These are phyloP conservation scores for Fagopyrum tataricum DNA, from an alignment of 148 eudicot species.

Conservation along the genomic window DNA sequence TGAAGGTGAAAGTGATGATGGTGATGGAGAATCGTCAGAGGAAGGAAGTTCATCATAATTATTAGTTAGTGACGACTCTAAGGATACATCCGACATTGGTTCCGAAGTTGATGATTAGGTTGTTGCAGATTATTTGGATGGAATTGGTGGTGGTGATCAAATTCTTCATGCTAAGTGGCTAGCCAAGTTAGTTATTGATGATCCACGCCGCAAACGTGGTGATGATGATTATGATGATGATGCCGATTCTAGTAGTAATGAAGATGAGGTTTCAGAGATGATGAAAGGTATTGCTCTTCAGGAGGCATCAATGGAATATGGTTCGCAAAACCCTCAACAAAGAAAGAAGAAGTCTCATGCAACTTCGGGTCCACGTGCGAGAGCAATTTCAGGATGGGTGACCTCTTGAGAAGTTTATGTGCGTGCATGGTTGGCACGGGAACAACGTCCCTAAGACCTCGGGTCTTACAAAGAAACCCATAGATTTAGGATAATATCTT, in stretches of 20 bases:
- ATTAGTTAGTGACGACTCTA: slow-evolving; percentile 58
- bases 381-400: too few relatives aligned
- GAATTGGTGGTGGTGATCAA: slow-evolving; percentile 60
- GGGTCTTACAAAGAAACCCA: too few relatives aligned
- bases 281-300: slow-evolving; percentile 74
- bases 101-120: slow-evolving; percentile 87
- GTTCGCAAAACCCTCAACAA: slow-evolving; percentile 37
- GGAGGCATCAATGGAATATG: slow-evolving; percentile 81
- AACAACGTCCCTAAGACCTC: too few relatives aligned
- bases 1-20: slow-evolving; percentile 45
- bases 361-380: slow-evolving; percentile 20
- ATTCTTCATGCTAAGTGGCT: slow-evolving; percentile 54
- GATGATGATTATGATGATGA: slow-evolving; percentile 40
- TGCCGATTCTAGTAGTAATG: slow-evolving; percentile 33
- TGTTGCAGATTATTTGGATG: slow-evolving; percentile 78
- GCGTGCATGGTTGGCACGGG: too few relatives aligned
- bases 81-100: slow-evolving; percentile 44
- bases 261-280: slow-evolving; percentile 50
- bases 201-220: slow-evolving; percentile 12
- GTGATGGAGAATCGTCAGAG: slow-evolving; percentile 35
- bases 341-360: slow-evolving; percentile 36
- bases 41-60: slow-evolving; percentile 49
- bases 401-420: too few relatives aligned
- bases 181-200: slow-evolving; percentile 32
- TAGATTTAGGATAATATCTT: too few relatives aligned